Evolutionary conservation across 305 asterid genomes (phyloP), one percentile per base, ranked within the genome.

Genomic region (Fraxinus angustifolia): DNA sequence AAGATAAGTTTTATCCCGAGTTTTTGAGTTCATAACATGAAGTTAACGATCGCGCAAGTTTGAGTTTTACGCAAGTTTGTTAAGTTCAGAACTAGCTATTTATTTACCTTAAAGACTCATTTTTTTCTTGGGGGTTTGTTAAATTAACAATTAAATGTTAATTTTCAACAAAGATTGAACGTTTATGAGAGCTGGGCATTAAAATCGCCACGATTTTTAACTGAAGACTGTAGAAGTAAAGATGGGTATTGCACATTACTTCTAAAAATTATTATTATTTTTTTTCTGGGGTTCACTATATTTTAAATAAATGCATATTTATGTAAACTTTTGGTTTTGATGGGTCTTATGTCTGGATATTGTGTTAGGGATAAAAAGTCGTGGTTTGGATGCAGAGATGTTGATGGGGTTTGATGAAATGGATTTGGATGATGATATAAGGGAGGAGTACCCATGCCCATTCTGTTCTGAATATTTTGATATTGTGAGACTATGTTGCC

Each of bases 371-470:
- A 88, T 88, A 88, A 88, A 86, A 88, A 89, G 94, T 92, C 95
- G 90, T 78, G 88, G 86, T 83, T 84, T 88, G 80, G 97, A 89
- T 83, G 88, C 96, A 81, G 97, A 93, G 80, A 88, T 88, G 93
- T 86, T 91, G 80, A 92, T 94, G 97, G 96, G 97, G 77, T 93
- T 95, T 78, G 97, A 93, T 86, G 97, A 93, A 82, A 87, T 91
- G 1, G 97, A 92, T 45, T 71, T 89, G 81, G 91, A 91, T 83
- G 96, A 93, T 82, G 98, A 90, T 74, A 81, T 89, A 71, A 86
- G 92, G 84, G 96, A 92, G 82, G 97, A 95, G 83, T 94, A 87
- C 80, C 91, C 93, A 3, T 92, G 99, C 85, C 95, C 96, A 30
- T 95, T 93, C 82, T 95, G 98, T 86, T 80, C 96, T 1, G 97